Conservation (phyloP, 2,329 filamentous ascomycete genomes). For the Fonsecaea nubica region DNA sequence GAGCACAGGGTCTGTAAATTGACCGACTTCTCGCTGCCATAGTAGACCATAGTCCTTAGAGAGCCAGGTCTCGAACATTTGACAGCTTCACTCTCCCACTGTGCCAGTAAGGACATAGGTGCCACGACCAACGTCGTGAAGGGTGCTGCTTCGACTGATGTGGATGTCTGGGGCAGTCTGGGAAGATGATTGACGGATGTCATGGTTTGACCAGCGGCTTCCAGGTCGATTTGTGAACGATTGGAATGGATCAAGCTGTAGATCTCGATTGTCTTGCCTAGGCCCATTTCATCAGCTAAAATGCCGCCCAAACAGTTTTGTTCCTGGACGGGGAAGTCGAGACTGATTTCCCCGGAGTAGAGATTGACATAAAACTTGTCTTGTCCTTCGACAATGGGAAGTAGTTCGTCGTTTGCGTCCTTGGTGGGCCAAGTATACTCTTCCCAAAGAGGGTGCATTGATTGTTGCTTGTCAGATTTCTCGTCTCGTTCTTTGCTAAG, state of each 20-base stretch:
- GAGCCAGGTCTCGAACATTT: constrained; percentile 86
- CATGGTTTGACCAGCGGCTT: constrained; percentile 44
- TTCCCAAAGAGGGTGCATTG: constrained; percentile 98
- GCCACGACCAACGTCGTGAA: constrained; percentile 95
- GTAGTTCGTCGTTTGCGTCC: constrained; percentile 80
- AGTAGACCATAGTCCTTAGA: constrained; percentile 86
- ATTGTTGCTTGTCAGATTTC: constrained; percentile 71
- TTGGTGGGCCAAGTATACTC: constrained; percentile 89
- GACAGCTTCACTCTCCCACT: constrained; percentile 95
- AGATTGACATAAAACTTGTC: constrained; percentile 91
- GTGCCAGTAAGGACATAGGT: constrained; percentile 92
- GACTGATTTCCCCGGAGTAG: constrained; percentile 90
- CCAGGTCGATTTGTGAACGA: constrained; percentile 60
- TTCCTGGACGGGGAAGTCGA: constrained; percentile 91
- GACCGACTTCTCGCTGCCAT: constrained; percentile 80
- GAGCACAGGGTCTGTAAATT: constrained; percentile 83
- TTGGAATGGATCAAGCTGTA: constrained; percentile 89
- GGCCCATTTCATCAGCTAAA: constrained; percentile 93
- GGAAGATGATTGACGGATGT: constrained; percentile 66
- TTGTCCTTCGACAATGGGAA: constrained; percentile 70
- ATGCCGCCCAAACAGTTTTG: constrained; percentile 94
- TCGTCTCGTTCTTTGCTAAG: constrained; percentile 86
- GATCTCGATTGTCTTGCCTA: constrained; percentile 99
- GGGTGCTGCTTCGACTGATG: constrained; percentile 71
- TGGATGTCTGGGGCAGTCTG: constrained; percentile 64